Evolutionary conservation across 129 eudicot species (phyloP), one percentile per base, ranked within the genome.

Genomic region (Chrysanthemum lavandulifolium): DNA sequence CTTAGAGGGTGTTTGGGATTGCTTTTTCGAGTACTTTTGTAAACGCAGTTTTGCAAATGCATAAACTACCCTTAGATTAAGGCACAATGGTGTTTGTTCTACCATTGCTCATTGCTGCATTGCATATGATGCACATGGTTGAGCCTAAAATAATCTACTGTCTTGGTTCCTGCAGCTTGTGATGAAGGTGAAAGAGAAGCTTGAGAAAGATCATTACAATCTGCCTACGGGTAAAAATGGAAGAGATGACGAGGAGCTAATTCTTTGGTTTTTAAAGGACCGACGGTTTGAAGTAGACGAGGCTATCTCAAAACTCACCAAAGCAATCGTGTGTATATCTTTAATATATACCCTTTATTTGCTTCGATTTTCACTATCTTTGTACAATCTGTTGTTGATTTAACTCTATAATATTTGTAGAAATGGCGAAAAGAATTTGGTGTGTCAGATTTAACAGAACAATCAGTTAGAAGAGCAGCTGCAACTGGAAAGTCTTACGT

Each of bases 161-260:
- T 81, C 58, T 10, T 10, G 6, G 58, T 53, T 7, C 25, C 18
- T 81, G 84, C 86, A 94, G 99, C 68, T 90, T 65, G 99, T 94
- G 73, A 29, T 65, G 51, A 81, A 95, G 77, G 94, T 95, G 79
- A 95, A 95, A 81, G 96, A 88, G 79, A 90, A 78, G 78, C 99
- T 95, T 64, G 87, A 84, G 75, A 86, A 75, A 79, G 94, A 88
- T 68, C 76, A 88, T 68, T 81, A 61, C 31, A 74, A 64, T 74
- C 99, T 95, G 58, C 97, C 96, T 48, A 75, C 86, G 2, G 97
- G 99, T 3, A 91, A 84, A 75, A 79, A 86, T 57, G 99, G 99
- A 80, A 84, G 99, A 78, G 97, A 95, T 69, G 99, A 95, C 61
- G 97, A 88, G 78, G 93, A 85, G 40, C 75, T 95, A 87, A 95